Evolutionary conservation across 805 yeast genomes (phyloP).

Genomic region (Schwanniomyces pseudopolymorphus): DNA sequence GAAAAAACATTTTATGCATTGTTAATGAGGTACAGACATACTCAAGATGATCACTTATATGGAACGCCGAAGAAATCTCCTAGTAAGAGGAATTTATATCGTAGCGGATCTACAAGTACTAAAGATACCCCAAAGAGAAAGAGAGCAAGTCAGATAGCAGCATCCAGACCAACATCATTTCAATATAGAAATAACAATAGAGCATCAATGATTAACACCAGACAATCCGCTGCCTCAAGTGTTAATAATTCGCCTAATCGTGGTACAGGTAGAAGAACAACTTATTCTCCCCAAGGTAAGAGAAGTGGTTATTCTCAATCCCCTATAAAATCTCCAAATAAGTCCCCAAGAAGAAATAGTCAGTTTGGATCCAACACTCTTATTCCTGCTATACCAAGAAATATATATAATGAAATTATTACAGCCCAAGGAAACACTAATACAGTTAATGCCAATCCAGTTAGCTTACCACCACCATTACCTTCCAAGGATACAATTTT

Average conservation of each 20-base stretch:
- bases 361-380: conserved; percentile 8
- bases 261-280: conserved; percentile 19
- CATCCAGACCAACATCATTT: conserved; percentile 42
- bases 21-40: conserved; percentile 43
- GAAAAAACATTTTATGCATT: conserved; percentile 49
- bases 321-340: conserved; percentile 21
- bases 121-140: conserved; percentile 24
- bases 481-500: conserved; percentile 39
- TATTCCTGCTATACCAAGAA: conserved; percentile 38
- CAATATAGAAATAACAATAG: conserved; percentile 36
- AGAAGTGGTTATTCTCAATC: conserved; percentile 9
- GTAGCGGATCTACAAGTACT: conserved; percentile 18
- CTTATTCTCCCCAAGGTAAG: conserved; percentile 10
- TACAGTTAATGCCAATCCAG: conserved; percentile 10
- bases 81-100: conserved; percentile 7
- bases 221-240: conserved; percentile 30
- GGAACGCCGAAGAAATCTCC: conserved; percentile 9
- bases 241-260: conserved; percentile 32
- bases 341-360: conserved; percentile 12
- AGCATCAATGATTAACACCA: conserved; percentile 17
- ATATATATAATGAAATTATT: conserved; percentile 44
- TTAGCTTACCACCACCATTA: conserved; percentile 38
- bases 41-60: conserved; percentile 27
- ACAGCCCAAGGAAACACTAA: conserved; percentile 27
- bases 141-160: conserved; percentile 32